These are phyloP conservation scores for Clarireedia homoeocarpa DNA, from an alignment of 2,329 filamentous ascomycete species.

Conservation along the genomic window DNA sequence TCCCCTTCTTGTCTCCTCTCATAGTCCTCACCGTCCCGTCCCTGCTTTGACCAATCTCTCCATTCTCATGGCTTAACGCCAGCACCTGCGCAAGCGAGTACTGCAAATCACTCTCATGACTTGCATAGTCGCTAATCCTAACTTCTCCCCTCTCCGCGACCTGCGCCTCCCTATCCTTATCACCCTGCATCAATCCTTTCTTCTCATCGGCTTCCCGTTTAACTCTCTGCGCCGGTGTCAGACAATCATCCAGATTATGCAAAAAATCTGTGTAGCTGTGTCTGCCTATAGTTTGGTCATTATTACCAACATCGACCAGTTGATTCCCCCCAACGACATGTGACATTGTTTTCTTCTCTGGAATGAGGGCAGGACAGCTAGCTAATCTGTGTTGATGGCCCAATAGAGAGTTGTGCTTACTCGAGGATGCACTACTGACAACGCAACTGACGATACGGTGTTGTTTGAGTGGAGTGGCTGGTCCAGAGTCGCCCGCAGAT, in stretches of 20 bases:
- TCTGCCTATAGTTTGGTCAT: background rate
- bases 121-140: background rate
- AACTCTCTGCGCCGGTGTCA: background rate
- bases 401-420: background rate
- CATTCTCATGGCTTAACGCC: background rate
- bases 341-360: background rate
- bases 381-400: background rate
- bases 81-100: background rate
- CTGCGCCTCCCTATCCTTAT: background rate
- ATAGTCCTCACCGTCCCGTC: background rate
- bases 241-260: slow-evolving; percentile 3
- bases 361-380: slow-evolving; percentile 1
- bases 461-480: background rate
- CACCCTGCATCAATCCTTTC: no score
- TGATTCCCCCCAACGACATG: no score
- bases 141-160: background rate
- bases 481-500: background rate
- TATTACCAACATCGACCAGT: background rate
- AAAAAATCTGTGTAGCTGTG: slow-evolving; percentile 1
- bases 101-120: background rate
- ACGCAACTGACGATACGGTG: slow-evolving; percentile 3
- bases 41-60: background rate
- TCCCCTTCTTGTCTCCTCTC: background rate
- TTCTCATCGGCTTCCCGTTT: slow-evolving; percentile 1
- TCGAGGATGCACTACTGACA: background rate